A percentile compares a stretch with the other conserved stretches of the same genome.
Evolutionary conservation across 2,329 filamentous ascomycete species (phyloP).

Genomic region (Fusarium coffeatum): DNA sequence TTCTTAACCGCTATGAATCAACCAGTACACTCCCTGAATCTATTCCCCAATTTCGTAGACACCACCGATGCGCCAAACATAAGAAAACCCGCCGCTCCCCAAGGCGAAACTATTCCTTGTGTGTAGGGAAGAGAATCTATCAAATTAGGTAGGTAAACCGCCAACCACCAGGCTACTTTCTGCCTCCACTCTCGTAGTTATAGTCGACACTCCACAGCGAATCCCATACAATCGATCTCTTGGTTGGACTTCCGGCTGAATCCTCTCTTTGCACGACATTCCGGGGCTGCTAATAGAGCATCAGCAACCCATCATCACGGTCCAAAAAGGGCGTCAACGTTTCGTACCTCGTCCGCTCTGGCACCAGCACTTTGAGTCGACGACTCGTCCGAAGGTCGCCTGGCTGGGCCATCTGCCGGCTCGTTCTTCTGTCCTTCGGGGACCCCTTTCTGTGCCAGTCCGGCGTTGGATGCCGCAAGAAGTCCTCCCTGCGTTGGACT

Average conservation of each 20-base stretch:
- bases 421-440: slow-evolving; percentile 31
- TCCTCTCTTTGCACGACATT: slow-evolving; percentile 54
- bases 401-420: slow-evolving; percentile 35
- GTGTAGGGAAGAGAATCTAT: slow-evolving; percentile 5
- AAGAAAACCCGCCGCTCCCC: slow-evolving; percentile 25
- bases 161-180: slow-evolving; percentile 34
- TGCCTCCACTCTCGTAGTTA: slow-evolving; percentile 60
- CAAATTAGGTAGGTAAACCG: not conserved
- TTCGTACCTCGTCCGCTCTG: slow-evolving; percentile 64
- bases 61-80: slow-evolving; percentile 25
- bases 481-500: slow-evolving; percentile 56
- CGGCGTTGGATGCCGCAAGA: slow-evolving; percentile 40
- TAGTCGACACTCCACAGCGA: slow-evolving; percentile 71
- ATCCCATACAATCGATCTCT: slow-evolving; percentile 70
- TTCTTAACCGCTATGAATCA: slow-evolving; percentile 2
- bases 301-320: slow-evolving; percentile 58
- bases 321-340: slow-evolving; percentile 63
- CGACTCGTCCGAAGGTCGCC: slow-evolving; percentile 45
- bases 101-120: slow-evolving; percentile 17
- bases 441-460: slow-evolving; percentile 24
- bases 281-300: slow-evolving; percentile 45
- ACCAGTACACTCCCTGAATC: slow-evolving; percentile 13
- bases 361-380: slow-evolving; percentile 38
- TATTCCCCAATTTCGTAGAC: slow-evolving; percentile 25
- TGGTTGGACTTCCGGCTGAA: slow-evolving; percentile 55